These are phyloP conservation scores for Asterella californica DNA, from an alignment of 225 moss, liverwort and hornwort genomes.

Conservation along the genomic window DNA sequence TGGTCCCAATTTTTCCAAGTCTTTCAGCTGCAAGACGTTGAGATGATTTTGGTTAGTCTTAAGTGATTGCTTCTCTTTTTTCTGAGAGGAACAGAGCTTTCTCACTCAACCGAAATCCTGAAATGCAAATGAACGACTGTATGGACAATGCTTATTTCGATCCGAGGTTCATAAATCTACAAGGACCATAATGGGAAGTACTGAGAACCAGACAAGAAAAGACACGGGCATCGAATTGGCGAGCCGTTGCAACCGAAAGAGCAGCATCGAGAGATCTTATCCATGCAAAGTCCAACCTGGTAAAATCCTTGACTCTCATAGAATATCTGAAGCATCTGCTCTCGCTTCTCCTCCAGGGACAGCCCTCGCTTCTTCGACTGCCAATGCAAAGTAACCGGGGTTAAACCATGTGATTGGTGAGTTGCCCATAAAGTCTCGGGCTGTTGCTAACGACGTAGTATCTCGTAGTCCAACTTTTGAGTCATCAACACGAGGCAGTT, in stretches of 20 bases:
- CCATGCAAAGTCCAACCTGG: constrained; percentile 38
- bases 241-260: not conserved
- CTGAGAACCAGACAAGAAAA: not conserved
- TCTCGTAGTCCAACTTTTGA: not conserved
- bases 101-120: not conserved
- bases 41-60: not conserved
- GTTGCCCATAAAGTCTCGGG: not conserved
- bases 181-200: not conserved
- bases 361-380: constrained; percentile 78
- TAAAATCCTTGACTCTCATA: constrained; percentile 79
- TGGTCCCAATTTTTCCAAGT: constrained; percentile 85
- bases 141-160: not conserved
- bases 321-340: constrained; percentile 78
- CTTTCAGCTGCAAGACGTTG: constrained; percentile 52
- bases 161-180: not conserved
- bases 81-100: not conserved
- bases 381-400: not conserved
- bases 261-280: not conserved
- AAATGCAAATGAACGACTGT: not conserved
- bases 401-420: not conserved
- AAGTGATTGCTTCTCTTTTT: not conserved
- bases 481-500: not conserved
- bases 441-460: too few species aligned
- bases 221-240: not conserved
- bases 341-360: constrained; percentile 76